Conservation (phyloP, 768 basidiomycete genomes). For the Phanerochaete carnosa region DNA sequence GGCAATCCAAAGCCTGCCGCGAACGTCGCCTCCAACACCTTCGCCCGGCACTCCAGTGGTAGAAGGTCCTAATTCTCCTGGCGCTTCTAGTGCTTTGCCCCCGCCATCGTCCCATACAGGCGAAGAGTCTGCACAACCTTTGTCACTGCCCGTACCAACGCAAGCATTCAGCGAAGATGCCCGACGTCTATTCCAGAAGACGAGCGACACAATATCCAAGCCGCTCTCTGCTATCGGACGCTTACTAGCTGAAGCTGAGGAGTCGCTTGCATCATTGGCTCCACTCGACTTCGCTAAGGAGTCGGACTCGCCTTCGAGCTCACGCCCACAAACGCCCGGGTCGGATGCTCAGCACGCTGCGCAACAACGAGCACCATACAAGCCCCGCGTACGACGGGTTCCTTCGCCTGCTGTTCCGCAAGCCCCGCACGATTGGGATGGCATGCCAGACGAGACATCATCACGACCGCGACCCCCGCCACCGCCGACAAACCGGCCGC, state of each 20-base stretch:
- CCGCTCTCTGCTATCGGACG: constrained; percentile 86
- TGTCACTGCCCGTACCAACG: constrained; percentile 55
- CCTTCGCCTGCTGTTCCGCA: constrained; percentile 15
- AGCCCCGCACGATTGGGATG: constrained; percentile 30
- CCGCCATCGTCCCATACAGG: constrained; percentile 53
- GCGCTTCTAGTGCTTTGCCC: neutral
- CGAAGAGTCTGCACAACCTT: constrained; percentile 85
- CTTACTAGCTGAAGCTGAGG: constrained; percentile 78
- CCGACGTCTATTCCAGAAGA: constrained; percentile 79
- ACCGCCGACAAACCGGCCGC: constrained; percentile 44
- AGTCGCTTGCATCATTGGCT: constrained; percentile 61
- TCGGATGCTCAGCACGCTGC: constrained; percentile 17
- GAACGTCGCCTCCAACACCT: constrained; percentile 31
- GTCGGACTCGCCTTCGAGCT: constrained; percentile 19
- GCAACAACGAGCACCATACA: constrained; percentile 62
- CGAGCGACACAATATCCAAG: constrained; percentile 87
- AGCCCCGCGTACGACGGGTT: constrained; percentile 59
- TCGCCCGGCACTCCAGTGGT: constrained; percentile 24
- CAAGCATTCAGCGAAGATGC: constrained; percentile 65
- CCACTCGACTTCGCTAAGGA: constrained; percentile 64
- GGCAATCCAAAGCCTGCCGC: constrained; percentile 49
- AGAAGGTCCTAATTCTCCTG: constrained; percentile 14
- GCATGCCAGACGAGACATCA: constrained; percentile 44
- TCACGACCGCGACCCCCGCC: constrained; percentile 30
- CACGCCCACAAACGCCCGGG: constrained; percentile 31